A percentile compares a stretch with the other conserved stretches of the same genome.
Evolutionary conservation across 768 basidiomycete species (phyloP).

Genomic region (Lactarius sanguifluus): DNA sequence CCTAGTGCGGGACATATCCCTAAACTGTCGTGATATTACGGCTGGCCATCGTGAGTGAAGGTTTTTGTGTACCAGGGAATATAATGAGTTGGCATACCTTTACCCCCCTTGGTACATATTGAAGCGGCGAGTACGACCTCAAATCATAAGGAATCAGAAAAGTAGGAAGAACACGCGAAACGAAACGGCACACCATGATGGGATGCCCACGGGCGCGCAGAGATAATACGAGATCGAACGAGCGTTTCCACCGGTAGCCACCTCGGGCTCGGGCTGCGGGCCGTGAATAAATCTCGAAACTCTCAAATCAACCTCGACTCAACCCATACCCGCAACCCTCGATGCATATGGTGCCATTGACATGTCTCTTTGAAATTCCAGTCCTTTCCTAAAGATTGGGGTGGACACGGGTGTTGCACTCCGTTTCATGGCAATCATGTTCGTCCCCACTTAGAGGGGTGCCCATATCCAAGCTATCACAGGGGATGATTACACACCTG

Average conservation of each 20-base stretch:
- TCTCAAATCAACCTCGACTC: neutral
- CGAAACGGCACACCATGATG: conserved; percentile 20
- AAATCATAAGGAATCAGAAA: neutral
- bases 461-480: neutral
- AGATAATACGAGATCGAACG: neutral
- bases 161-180: neutral
- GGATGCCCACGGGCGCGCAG: neutral
- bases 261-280: neutral
- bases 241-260: neutral
- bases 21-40: conserved; percentile 94
- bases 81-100: conserved; percentile 54
- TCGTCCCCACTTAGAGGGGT: neutral
- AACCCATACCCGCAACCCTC: neutral
- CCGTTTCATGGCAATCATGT: neutral
- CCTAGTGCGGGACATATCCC: conserved; percentile 86
- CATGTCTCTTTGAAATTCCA: neutral
- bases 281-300: neutral
- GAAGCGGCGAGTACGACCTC: conserved; percentile 93
- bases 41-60: conserved; percentile 47
- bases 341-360: neutral
- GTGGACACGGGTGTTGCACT: neutral
- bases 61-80: neutral
- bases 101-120: conserved; percentile 93
- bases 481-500: neutral
- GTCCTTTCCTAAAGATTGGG: neutral